Percentiles rank a stretch among this genome's conserved stretches.
phyloP scores from a whole-genome alignment of 352 stramenopile species.

The Pythium myriotylum region DNA sequence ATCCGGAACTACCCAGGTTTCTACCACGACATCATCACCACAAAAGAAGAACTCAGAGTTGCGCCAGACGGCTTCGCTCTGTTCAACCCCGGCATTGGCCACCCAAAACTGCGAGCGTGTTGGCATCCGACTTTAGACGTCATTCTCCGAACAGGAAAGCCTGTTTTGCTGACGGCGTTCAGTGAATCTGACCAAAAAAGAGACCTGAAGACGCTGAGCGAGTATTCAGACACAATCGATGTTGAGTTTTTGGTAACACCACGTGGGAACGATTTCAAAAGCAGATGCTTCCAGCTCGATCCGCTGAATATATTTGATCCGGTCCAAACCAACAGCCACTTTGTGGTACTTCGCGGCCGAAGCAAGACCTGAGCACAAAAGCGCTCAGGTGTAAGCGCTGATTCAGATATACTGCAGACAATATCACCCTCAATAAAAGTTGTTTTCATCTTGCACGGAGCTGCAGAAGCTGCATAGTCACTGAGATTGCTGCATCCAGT shows the following conservation, averaged over 20 bases:
- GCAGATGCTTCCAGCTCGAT: constrained; percentile 58
- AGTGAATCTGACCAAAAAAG: constrained; percentile 61
- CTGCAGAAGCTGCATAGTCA: background rate
- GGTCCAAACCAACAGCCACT: constrained; percentile 58
- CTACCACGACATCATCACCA: constrained; percentile 41
- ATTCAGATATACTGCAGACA: no score
- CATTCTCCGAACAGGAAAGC: constrained; percentile 46
- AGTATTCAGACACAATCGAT: constrained; percentile 23
- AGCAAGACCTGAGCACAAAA: background rate
- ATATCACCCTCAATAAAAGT: no score
- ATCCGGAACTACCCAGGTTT: constrained; percentile 51
- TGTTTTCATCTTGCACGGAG: background rate
- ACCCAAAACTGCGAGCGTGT: constrained; percentile 43
- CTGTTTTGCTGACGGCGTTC: constrained; percentile 68
- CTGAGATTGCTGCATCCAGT: constrained; percentile 73
- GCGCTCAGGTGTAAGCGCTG: no score
- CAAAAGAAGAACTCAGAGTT: background rate
- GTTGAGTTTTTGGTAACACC: constrained; percentile 37
- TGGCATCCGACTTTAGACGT: constrained; percentile 59
- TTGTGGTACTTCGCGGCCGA: constrained; percentile 56
- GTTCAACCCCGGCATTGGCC: constrained; percentile 75
- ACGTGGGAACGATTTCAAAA: constrained; percentile 64
- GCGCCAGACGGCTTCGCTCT: constrained; percentile 61
- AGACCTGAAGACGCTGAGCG: constrained; percentile 48
- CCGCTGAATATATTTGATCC: constrained; percentile 34